Evolutionary conservation across 345 rosid genomes (phyloP).

Genomic region (Boechera retrofracta): DNA sequence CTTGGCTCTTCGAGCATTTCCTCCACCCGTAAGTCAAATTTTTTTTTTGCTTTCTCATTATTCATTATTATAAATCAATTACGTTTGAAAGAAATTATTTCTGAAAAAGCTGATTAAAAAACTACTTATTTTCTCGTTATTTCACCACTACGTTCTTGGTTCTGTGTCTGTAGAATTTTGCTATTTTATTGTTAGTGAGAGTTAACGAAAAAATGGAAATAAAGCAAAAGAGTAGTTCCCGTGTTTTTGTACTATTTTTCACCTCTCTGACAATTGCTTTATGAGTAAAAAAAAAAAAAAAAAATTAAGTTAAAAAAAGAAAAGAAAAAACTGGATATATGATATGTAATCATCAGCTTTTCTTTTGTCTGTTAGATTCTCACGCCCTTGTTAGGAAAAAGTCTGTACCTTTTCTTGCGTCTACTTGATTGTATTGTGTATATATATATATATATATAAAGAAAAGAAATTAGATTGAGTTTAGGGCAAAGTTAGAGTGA

Average conservation of each 20-base stretch:
- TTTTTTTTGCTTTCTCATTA: slow-evolving; percentile 13
- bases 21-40: slow-evolving; percentile 88
- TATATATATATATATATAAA: slow-evolving; percentile 14
- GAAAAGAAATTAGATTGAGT: slow-evolving; percentile 13
- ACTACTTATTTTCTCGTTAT: slow-evolving; percentile 22
- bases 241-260: slow-evolving; percentile 40
- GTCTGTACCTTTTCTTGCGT: slow-evolving; percentile 32
- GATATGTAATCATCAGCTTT: slow-evolving; percentile 45
- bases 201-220: slow-evolving; percentile 61
- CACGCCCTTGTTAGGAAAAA: slow-evolving; percentile 68
- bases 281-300: slow-evolving; percentile 34
- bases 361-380: slow-evolving; percentile 66
- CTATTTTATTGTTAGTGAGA: slow-evolving; percentile 40
- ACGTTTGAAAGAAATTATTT: neutral
- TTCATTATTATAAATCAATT: neutral
- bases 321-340: slow-evolving; percentile 26
- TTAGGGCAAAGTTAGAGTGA: slow-evolving; percentile 52
- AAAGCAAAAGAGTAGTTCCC: slow-evolving; percentile 36
- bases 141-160: slow-evolving; percentile 19
- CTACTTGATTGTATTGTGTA: slow-evolving; percentile 40
- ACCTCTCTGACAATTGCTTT: slow-evolving; percentile 44
- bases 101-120: slow-evolving; percentile 17
- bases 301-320: slow-evolving; percentile 8
- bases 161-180: slow-evolving; percentile 33
- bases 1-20: slow-evolving; percentile 99